Evolutionary conservation across 75 land plant species (phyloP).

Genomic region (Selaginella moellendorffii): DNA sequence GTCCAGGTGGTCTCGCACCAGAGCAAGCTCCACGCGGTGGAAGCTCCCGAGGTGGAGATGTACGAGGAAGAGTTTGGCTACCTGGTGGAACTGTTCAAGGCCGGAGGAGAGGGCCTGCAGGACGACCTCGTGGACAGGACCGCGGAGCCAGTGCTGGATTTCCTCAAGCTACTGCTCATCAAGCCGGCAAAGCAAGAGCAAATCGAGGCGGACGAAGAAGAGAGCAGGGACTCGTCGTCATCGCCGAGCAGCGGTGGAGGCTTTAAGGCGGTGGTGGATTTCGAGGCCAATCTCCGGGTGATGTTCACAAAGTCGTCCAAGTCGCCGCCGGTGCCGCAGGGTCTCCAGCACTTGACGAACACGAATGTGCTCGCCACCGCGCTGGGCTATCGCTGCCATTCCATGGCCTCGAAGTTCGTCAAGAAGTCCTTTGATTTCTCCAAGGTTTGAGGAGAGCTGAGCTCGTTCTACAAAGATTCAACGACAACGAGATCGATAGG

Average conservation of each 20-base stretch:
- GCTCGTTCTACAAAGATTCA: too few species aligned
- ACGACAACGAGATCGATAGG: too few species aligned
- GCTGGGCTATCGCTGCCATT: not conserved
- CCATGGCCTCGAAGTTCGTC: not conserved
- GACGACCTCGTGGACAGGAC: not conserved
- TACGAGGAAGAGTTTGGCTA: not conserved
- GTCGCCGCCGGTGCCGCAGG: not conserved
- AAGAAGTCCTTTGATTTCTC: not conserved
- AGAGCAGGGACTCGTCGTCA: not conserved
- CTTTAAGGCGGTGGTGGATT: not conserved
- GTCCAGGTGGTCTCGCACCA: not conserved
- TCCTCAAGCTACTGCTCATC: not conserved
- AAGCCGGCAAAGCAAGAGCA: not conserved
- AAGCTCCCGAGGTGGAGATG: not conserved
- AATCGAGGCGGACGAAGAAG: not conserved
- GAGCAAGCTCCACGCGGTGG: too few species aligned
- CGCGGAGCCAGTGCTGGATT: not conserved
- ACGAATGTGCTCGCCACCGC: not conserved
- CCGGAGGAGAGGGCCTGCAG: not conserved
- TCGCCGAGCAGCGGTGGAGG: not conserved
- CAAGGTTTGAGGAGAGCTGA: not conserved
- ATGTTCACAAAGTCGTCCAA: not conserved
- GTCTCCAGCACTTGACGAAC: not conserved
- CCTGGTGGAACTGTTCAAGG: not conserved
- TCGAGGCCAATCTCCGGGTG: not conserved